Base-by-base conservation (phyloP, 2,329 filamentous ascomycete species). In the Neospermospora avenae region DNA sequence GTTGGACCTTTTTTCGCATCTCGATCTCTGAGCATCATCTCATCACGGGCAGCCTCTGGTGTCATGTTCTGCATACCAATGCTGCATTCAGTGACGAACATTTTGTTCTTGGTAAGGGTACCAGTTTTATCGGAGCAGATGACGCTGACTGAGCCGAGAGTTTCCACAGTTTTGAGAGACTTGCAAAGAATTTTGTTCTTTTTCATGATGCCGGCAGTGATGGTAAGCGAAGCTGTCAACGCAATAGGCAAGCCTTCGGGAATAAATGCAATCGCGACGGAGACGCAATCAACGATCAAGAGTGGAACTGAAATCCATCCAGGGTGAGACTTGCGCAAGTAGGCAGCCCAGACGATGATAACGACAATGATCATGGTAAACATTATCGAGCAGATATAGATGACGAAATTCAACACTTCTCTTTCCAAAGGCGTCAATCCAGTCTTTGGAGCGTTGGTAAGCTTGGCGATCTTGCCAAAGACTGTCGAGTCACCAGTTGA, bases 111-210 rank as follows among this genome's bases (percentile, higher is more conserved):
- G 4, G 86, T 89, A 58, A 89, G 75, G 0, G 86, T 89, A 3
- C 89, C 89, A 0, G 88, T 91, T 76, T 91, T 91, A 71, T 91
- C 89, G 0, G 87, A 90, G 71, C 88, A 90, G 42, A 92, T 86
- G 7, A 90, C 83, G 0, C 86, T 88, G 1, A 91, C 88, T 0
- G 85, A 81, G 0, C 89, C 89, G 0, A 91, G 79, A 0, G 88
- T 91, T 74, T 91, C 89, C 0, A 91, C 88, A 0, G 89, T 91
- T 74, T 90, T 90, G 49, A 93, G 78, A 0, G 86, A 90, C 75
- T 92, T 92, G 83, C 88, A 91, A 8, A 92, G 80, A 45, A 92
- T 85, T 70, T 88, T 88, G 72, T 91, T 87, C 74, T 87, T 86
- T 64, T 81, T 81, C 89, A 93, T 91, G 67, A 89, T 81, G 64